These are phyloP conservation scores for Phytophthora tubulina DNA, from an alignment of 352 stramenopile genomes.

Conservation along the genomic window DNA sequence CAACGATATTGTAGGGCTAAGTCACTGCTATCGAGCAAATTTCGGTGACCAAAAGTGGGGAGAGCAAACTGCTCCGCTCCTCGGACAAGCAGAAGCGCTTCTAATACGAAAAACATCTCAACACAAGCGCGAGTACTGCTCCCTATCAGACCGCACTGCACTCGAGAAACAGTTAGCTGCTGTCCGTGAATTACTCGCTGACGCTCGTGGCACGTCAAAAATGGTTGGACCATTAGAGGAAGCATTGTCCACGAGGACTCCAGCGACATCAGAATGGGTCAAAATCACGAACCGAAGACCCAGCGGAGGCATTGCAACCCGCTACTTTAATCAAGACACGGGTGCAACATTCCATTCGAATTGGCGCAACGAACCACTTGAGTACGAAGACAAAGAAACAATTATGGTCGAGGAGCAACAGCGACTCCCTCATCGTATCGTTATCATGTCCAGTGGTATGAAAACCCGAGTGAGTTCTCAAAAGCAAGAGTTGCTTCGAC, in stretches of 20 bases:
- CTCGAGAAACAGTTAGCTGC: constrained; percentile 34
- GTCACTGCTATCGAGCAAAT: constrained; percentile 52
- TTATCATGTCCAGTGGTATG: constrained; percentile 51
- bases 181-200: constrained; percentile 21
- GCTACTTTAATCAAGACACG: constrained; percentile 80
- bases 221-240: constrained; percentile 33
- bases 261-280: constrained; percentile 71
- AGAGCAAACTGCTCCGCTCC: constrained; percentile 24
- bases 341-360: constrained; percentile 41
- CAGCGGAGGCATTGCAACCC: constrained; percentile 6
- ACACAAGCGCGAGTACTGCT: constrained; percentile 20
- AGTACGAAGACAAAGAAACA: constrained; percentile 60
- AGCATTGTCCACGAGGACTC: constrained; percentile 46
- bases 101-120: constrained; percentile 25
- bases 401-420: constrained; percentile 35
- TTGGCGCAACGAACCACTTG: constrained; percentile 51
- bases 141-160: constrained; percentile 2
- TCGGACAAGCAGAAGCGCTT: constrained; percentile 35
- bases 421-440: constrained; percentile 47
- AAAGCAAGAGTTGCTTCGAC: constrained; percentile 22
- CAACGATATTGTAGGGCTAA: constrained; percentile 49
- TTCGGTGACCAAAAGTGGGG: constrained; percentile 30
- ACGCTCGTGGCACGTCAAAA: constrained; percentile 9
- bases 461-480: constrained; percentile 25
- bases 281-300: constrained; percentile 34